Percentiles rank a stretch among this genome's conserved stretches.
Conservation (phyloP, 495 filamentous ascomycete genomes). For the Sordaria brevicollis region DNA sequence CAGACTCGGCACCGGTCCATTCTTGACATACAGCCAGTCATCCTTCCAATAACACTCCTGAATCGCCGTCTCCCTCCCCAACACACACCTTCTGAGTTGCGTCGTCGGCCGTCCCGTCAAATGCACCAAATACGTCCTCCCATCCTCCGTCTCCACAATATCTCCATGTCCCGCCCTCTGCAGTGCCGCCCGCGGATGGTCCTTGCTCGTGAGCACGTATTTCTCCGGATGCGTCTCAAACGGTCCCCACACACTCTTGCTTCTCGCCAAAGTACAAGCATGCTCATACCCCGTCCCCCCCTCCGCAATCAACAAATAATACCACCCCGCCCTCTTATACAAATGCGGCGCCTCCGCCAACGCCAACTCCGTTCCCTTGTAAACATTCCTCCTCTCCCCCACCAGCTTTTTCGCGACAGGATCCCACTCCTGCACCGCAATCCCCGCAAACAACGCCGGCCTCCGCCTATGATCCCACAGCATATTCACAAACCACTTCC, state of each 20-base stretch:
- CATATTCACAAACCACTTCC: constrained; percentile 48
- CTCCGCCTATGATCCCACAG: constrained; percentile 41
- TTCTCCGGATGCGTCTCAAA: constrained; percentile 44
- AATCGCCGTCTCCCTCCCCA: constrained; percentile 45
- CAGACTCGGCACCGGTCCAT: constrained; percentile 42
- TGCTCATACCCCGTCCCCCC: constrained; percentile 53
- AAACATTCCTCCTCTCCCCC: constrained; percentile 41
- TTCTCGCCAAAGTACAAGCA: constrained; percentile 41
- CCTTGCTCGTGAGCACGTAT: constrained; percentile 35
- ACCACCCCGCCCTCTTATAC: constrained; percentile 53
- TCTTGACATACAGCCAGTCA: constrained; percentile 48
- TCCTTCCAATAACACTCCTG: constrained; percentile 45
- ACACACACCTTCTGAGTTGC: constrained; percentile 41
- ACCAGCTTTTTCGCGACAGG: constrained; percentile 30
- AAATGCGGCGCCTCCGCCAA: constrained; percentile 55
- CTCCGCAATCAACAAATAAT: constrained; percentile 60
- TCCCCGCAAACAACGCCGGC: constrained; percentile 33
- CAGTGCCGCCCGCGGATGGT: constrained; percentile 33
- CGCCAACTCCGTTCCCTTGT: constrained; percentile 41
- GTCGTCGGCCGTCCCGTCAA: constrained; percentile 42
- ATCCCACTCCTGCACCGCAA: constrained; percentile 42
- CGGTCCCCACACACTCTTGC: constrained; percentile 45
- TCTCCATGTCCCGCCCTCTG: constrained; percentile 51
- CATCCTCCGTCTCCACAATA: constrained; percentile 46
- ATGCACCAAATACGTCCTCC: constrained; percentile 46